Conservation (phyloP, 2,329 filamentous ascomycete genomes). For the Neonectria faginata region DNA sequence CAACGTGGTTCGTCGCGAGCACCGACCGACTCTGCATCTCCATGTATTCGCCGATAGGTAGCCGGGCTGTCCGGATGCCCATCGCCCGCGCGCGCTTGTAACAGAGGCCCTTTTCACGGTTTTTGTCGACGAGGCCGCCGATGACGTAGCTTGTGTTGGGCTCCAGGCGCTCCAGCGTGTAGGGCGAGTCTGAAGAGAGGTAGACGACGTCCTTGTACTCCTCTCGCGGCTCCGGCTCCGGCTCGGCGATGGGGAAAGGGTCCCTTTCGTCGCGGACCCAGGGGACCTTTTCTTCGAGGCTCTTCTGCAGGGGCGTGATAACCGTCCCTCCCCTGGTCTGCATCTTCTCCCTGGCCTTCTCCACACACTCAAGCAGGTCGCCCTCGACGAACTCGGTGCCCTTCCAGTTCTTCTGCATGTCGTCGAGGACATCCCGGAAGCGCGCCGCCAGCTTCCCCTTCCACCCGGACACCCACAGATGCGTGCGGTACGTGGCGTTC, state of each 20-base stretch:
- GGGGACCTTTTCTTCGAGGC: slow-evolving; percentile 44
- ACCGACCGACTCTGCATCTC: slow-evolving; percentile 89
- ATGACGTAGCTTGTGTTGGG: slow-evolving; percentile 93
- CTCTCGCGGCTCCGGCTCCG: slow-evolving; percentile 48
- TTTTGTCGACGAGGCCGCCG: slow-evolving; percentile 94
- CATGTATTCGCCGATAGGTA: slow-evolving; percentile 96
- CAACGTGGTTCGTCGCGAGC: slow-evolving; percentile 92
- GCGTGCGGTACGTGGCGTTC: slow-evolving; percentile 72
- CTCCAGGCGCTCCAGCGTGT: slow-evolving; percentile 84
- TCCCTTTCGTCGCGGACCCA: slow-evolving; percentile 50
- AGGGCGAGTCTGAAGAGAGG: slow-evolving; percentile 89
- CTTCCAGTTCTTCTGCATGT: slow-evolving; percentile 83
- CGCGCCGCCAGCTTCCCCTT: slow-evolving; percentile 79
- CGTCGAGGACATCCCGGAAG: slow-evolving; percentile 80
- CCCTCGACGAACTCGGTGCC: slow-evolving; percentile 78
- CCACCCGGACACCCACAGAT: slow-evolving; percentile 84
- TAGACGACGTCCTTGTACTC: slow-evolving; percentile 75
- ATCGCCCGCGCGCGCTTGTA: slow-evolving; percentile 81
- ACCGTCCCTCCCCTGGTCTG: slow-evolving; percentile 64
- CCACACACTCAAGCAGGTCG: slow-evolving; percentile 78
- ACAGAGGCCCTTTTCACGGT: slow-evolving; percentile 94
- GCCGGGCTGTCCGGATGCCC: slow-evolving; percentile 86
- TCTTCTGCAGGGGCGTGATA: slow-evolving; percentile 66
- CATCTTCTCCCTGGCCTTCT: slow-evolving; percentile 77
- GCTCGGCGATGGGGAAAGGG: slow-evolving; percentile 50